Evolutionary conservation across 257 asterid genomes (phyloP).

Genomic region (Solanum appendiculatum): DNA sequence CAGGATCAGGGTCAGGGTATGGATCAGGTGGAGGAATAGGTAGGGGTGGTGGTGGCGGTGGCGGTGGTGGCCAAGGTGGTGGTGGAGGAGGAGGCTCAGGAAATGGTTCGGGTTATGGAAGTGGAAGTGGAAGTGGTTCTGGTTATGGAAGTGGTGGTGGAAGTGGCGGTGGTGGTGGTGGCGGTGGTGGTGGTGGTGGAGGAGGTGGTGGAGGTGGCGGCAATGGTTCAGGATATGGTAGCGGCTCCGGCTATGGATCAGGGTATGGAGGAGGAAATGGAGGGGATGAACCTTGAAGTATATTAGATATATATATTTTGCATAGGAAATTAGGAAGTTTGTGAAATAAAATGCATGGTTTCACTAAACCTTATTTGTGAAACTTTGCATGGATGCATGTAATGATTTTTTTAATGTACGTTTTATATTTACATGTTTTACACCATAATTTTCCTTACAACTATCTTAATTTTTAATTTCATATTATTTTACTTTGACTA

Average conservation of each 20-base stretch:
- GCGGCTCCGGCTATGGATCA: constrained; percentile 22
- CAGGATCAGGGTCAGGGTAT: constrained; percentile 40
- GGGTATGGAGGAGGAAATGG: constrained; percentile 24
- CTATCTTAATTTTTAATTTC: not conserved
- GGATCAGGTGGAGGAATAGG: constrained; percentile 28
- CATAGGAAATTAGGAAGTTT: not conserved
- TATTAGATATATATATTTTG: not conserved
- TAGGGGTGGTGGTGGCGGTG: constrained; percentile 37
- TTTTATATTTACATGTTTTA: not conserved
- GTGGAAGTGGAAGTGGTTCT: not conserved
- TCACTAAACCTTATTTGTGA: not conserved
- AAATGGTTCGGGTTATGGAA: constrained; percentile 16
- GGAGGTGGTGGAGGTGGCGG: not conserved
- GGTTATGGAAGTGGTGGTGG: constrained; percentile 29
- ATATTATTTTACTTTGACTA: not conserved
- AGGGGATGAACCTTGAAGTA: not conserved
- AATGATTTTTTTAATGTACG: too few relatives aligned
- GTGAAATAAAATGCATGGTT: not conserved
- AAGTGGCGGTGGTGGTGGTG: constrained; percentile 16
- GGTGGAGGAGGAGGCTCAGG: constrained; percentile 19
- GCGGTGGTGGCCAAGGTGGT: constrained; percentile 25
- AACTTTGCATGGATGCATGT: not conserved
- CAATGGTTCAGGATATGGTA: not conserved
- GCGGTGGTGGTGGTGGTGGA: rapidly evolving
- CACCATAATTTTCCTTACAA: not conserved